phyloP scores from a whole-genome alignment of 2,329 filamentous ascomycete genomes.

The Xylariaceae sp. region DNA sequence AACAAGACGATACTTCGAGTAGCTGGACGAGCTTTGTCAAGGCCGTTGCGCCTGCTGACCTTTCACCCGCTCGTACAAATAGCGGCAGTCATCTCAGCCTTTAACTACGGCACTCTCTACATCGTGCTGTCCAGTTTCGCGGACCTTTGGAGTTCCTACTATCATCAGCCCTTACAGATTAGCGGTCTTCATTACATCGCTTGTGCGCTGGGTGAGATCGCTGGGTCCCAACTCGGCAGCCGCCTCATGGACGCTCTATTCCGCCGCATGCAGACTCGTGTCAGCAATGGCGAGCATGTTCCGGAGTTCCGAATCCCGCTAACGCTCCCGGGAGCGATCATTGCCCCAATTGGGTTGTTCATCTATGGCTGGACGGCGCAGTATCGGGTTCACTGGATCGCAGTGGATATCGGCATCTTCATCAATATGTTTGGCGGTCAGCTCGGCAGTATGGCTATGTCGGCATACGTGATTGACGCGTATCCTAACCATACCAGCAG shows the following conservation, averaged over 20 bases:
- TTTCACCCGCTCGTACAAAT: constrained; percentile 67
- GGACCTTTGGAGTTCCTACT: constrained; percentile 59
- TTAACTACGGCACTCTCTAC: constrained; percentile 68
- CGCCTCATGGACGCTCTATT: constrained; percentile 51
- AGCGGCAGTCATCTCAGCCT: constrained; percentile 60
- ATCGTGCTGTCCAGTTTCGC: constrained; percentile 68
- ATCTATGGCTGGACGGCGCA: constrained; percentile 53
- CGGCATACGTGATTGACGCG: constrained; percentile 51
- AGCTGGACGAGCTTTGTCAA: constrained; percentile 49
- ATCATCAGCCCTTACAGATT: constrained; percentile 61
- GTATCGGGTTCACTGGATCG: constrained; percentile 45
- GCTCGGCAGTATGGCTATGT: constrained; percentile 39
- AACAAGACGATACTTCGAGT: constrained; percentile 36
- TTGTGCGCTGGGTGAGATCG: constrained; percentile 65
- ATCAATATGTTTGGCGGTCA: constrained; percentile 43
- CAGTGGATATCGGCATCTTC: constrained; percentile 46
- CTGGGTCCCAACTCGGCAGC: constrained; percentile 56
- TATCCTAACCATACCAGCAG: constrained; percentile 55
- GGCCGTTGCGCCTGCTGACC: constrained; percentile 61
- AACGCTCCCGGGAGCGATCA: constrained; percentile 56
- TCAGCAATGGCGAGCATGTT: constrained; percentile 25
- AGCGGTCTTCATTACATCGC: constrained; percentile 70
- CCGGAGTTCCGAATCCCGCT: constrained; percentile 70
- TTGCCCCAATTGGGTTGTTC: constrained; percentile 47
- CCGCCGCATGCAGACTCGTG: constrained; percentile 16